Percentiles rank a stretch among this genome's conserved stretches.
Conservation (phyloP, 768 basidiomycete species). For the Mycena albidolilacea region DNA sequence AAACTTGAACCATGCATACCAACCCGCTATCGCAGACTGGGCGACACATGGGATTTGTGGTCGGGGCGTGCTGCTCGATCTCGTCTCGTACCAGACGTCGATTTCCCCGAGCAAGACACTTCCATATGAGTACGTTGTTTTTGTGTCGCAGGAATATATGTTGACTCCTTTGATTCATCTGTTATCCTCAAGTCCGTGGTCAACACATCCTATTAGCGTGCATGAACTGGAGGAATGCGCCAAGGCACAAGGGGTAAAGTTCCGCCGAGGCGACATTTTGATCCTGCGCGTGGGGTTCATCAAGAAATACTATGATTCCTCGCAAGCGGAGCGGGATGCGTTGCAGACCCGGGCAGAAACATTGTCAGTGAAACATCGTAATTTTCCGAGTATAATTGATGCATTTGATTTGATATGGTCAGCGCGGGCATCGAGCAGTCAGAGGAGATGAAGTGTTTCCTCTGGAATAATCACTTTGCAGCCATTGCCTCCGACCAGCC, state of each 20-base stretch:
- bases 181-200: constrained; percentile 61
- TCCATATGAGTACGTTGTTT: constrained; percentile 61
- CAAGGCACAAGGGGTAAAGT: constrained; percentile 68
- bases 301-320: constrained; percentile 63
- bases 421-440: constrained; percentile 80
- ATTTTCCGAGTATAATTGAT: constrained; percentile 1
- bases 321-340: constrained; percentile 61
- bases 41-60: constrained; percentile 80
- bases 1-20: constrained; percentile 9
- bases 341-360: constrained; percentile 61
- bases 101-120: constrained; percentile 49
- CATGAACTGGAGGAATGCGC: constrained; percentile 73
- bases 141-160: not conserved
- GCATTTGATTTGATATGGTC: constrained; percentile 14
- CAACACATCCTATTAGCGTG: constrained; percentile 66
- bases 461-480: constrained; percentile 86
- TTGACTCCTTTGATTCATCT: not conserved
- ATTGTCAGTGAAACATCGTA: constrained; percentile 59
- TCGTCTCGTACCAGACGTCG: constrained; percentile 67
- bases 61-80: constrained; percentile 76
- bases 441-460: constrained; percentile 79
- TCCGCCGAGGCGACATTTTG: constrained; percentile 73
- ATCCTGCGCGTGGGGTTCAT: constrained; percentile 75
- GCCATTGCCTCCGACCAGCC: constrained; percentile 80
- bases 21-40: constrained; percentile 65